Evolutionary conservation across 805 yeast genomes (phyloP), one percentile per base, ranked within the genome.

Genomic region (Candida loeiensis): DNA sequence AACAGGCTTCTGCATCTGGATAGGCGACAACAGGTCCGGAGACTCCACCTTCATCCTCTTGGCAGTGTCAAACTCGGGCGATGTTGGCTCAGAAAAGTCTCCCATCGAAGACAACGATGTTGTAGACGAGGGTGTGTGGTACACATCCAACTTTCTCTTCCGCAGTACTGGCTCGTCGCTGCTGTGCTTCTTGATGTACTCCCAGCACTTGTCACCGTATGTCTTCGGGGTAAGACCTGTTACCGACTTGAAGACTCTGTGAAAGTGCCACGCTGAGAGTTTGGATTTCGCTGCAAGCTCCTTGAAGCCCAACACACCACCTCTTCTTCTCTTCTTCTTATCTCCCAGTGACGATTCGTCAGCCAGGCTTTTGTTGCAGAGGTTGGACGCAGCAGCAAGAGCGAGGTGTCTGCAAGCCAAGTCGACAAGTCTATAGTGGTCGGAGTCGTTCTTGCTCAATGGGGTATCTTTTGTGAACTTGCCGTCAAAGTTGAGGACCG

Each of bases 221-320:
- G 86, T 82, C 66, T 87, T 85, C 17, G 95, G 95, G 1, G 96
- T 87, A 43, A 86, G 73, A 2, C 95, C 91, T 4, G 95, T 85
- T 45, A 87, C 85, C 40, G 82, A 76, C 61, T 88, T 83, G 70
- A 88, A 88, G 17, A 88, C 95, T 37, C 96, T 70, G 67, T 88
- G 96, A 62, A 88, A 88, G 61, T 88, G 96, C 95, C 95, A 88
- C 18, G 95, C 93, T 8, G 87, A 77, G 44, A 88, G 72, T 49
- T 83, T 83, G 7, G 89, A 81, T 55, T 87, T 84, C 15, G 86
- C 80, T 6, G 95, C 96, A 54, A 88, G 71, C 58, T 88, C 95
- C 59, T 86, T 85, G 66, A 88, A 88, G 0, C 90, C 91, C 34
- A 83, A 63, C 8, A 82, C 86, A 30, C 88, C 89, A 14, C 91